Evolutionary conservation across 805 yeast genomes (phyloP), one percentile per base, ranked within the genome.

Genomic region (Cyberlindnera mycetangii): DNA sequence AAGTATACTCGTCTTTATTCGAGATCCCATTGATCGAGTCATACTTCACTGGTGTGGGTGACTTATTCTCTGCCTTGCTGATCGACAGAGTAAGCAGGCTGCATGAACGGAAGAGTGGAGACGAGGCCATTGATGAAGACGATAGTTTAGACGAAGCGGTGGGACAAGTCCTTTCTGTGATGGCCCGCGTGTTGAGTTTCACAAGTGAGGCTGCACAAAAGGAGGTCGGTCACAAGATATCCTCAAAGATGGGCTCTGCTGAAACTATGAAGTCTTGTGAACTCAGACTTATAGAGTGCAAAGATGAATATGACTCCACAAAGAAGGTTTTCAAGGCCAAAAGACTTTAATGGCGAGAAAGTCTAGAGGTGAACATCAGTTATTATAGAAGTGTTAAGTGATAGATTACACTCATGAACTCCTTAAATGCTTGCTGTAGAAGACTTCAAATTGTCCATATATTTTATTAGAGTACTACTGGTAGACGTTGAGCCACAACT

Each of bases 1-100:
- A 42, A 18, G 39, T 51, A 7, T 36, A 39, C 17, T 37, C 53
- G 15, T 44, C 41, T 5, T 17, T 49, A 37, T 80, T 76, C 55
- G 71, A 72, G 51, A 72, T 85, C 12, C 84, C 86, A 2, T 69
- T 72, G 28, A 76, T 88, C 33, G 79, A 83, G 43, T 82, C 92
- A 5, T 89, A 92, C 61, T 92, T 90, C 66, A 88, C 97, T 0
- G 98, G 98, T 2, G 96, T 93, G 0, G 98, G 98, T 7, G 98
- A 90, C 58, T 65, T 90, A 33, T 90, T 92, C 55, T 83, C 96
- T 0, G 92, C 96, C 0, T 62, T 90, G 32, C 62, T 89, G 25
- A 54, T 87, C 6, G 95, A 85, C 61, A 75, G 86, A 52, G 67
- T 82, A 22, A 68, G 64, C 53, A 61, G 60, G 32, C 51, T 53